Evolutionary conservation across 73 alveolate species (phyloP).

Genomic region (Tetrahymena thermophila): DNA sequence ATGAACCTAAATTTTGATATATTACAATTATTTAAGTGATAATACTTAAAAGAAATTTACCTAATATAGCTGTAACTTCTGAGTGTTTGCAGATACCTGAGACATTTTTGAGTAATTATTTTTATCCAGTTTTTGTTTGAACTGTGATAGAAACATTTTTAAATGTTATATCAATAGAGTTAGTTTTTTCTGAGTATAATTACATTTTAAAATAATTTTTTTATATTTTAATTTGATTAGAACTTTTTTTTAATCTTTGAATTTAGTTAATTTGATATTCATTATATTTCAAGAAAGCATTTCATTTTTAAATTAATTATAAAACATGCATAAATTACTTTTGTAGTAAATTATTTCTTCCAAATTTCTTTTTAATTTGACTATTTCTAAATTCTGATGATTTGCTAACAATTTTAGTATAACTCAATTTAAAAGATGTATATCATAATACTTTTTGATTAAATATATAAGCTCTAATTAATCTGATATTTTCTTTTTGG

Average conservation of each 20-base stretch:
- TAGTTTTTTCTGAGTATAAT: not conserved
- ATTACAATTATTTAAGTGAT: no score
- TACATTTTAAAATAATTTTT: not conserved
- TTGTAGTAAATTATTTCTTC: no score
- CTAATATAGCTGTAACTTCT: not conserved
- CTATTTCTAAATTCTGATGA: no score
- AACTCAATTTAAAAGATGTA: no score
- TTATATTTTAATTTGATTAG: not conserved
- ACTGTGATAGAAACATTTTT: not conserved
- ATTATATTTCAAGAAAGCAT: not conserved
- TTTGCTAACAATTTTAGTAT: no score
- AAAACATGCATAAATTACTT: no score
- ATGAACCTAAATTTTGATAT: constrained; percentile 61
- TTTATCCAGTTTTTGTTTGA: not conserved
- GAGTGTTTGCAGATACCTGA: not conserved
- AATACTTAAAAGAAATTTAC: not conserved
- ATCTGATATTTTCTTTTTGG: no score
- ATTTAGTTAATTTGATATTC: not conserved
- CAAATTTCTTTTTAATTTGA: no score
- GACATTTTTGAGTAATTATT: not conserved
- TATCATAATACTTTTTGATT: no score
- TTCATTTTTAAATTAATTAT: no score
- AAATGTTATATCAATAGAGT: not conserved
- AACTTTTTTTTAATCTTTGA: not conserved
- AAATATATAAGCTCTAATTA: no score